Base-by-base conservation (phyloP, 306 rosid genomes). In the Trichosanthes cucumerina region DNA sequence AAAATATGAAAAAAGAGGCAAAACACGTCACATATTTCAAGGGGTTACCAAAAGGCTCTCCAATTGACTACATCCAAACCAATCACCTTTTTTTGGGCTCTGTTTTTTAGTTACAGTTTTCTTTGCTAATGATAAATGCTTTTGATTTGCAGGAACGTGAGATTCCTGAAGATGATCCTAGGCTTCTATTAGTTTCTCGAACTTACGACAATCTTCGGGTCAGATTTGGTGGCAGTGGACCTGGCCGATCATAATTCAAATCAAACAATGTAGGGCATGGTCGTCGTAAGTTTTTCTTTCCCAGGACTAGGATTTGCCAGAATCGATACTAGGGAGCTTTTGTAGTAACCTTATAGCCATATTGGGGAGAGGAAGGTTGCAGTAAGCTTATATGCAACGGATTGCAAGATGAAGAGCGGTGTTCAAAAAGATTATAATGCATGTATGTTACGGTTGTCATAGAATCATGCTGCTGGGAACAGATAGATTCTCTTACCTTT, bases 161-260 rank as follows among this genome's bases (percentile, higher is more conserved):
- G 81, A 86, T 95, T 66, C 99, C 99, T 23, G 87, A 78, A 77
- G 93, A 92, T 56, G 99, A 95, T 85, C 91, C 96, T 26, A 87
- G 99, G 70, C 90, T 92, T n/a, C 0, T 84, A 28, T 65, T 77
- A 68, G 99, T 92, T 50, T 53, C 88, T 62, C 80, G 54, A 78
- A 85, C 54, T 43, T 84, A 80, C 3, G 79, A 88, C 23, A 86
- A 84, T 44, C 80, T 86, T 52, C 81, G 82, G 1, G 0, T 0
- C 28, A 93, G 93, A 82, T 79, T 75, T 24, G 81, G 91, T 72
- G 53, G 62, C 23, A 78, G 91, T 66, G 39, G 66, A 39, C 57
- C 75, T 23, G 83, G 78, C 33, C 26, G 60, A 63, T 33, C 72
- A 1, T 12, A 53, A 77, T 31, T 70, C 23, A 39, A 76, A 76